Base-by-base conservation (phyloP, 768 basidiomycete species). In the Mycena haematopus region DNA sequence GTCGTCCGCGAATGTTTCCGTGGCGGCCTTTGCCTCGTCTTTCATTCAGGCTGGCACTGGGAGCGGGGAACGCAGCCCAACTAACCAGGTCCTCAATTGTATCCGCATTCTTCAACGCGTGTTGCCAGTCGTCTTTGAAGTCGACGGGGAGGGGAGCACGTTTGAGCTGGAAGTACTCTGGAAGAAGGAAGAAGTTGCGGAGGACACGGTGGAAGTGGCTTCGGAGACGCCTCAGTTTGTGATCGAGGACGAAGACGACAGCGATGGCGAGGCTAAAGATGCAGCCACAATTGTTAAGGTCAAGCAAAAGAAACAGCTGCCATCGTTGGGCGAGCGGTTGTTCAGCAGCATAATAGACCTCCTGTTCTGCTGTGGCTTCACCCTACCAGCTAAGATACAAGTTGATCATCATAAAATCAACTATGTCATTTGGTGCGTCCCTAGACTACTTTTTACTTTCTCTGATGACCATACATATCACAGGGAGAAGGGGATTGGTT, bases 401-500 rank as follows among this genome's bases (percentile, higher is more conserved):
- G 84, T 87, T 51, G 89, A 91, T 70, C 89, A 90, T 68, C 86
- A 92, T 73, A 91, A 92, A 72, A 88, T 95, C 47, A 88, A 90
- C 72, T 91, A 95, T 79, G 80, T 91, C 24, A 96, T 96, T 57
- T 96, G 94, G 93, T 93, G 73, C 62, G 89, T 74, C n/a, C 60
- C 22, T 38, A 19, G 1, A 17, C 15, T 13, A 11, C 22, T 52
- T 21, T 25, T n/a, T 7, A 25, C 8, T 25, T 45, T 46, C 31
- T 56, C 42, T 51, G 33, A 21, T 56, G n/a, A n/a, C n/a, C 2
- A 33, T 61, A n/a, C 44, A 27, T 68, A 27, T 68, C 31, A 29
- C 59, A 95, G 96, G 96, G 95, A 97, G 80, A 94, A 91, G 70
- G 96, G 96, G 14, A 85, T 99, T 24, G 96, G 97, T 14, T 94